A percentile compares a stretch with the other conserved stretches of the same genome.
Conservation (phyloP, 345 rosid genomes). For the Acer negundo region DNA sequence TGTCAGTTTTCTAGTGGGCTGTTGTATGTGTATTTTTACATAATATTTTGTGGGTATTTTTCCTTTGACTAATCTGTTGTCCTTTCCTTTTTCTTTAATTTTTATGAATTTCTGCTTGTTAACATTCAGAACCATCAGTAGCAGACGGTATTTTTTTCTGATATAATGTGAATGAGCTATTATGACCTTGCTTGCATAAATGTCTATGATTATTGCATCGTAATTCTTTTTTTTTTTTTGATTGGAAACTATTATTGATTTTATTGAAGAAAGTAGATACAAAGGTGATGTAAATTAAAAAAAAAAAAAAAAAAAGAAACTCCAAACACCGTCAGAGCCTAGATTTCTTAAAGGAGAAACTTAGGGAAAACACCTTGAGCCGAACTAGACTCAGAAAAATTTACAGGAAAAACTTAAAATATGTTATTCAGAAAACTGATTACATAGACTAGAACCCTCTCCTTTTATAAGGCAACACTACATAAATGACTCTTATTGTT, state of each 20-base stretch:
- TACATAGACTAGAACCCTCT: too few species aligned
- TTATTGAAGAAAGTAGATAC: neutral
- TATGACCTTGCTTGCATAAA: neutral
- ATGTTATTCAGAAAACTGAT: too few species aligned
- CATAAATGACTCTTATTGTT: too few species aligned
- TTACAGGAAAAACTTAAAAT: too few species aligned
- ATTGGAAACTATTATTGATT: neutral
- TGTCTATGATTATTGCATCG: neutral
- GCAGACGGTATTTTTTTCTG: neutral
- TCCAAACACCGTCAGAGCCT: too few species aligned
- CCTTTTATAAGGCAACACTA: too few species aligned
- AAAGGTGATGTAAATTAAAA: too few species aligned
- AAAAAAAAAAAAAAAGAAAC: too few species aligned
- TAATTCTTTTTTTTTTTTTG: neutral
- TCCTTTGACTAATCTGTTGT: neutral
- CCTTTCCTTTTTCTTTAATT: neutral
- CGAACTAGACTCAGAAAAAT: too few species aligned
- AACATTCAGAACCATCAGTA: neutral
- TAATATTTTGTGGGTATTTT: neutral
- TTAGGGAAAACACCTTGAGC: too few species aligned
- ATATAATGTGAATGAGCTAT: neutral
- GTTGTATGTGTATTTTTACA: neutral
- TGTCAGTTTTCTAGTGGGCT: neutral
- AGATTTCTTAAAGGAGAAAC: too few species aligned
- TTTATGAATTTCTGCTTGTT: neutral